These are phyloP conservation scores for Aleurites moluccanus DNA, from an alignment of 441 rosid species.

Conservation along the genomic window DNA sequence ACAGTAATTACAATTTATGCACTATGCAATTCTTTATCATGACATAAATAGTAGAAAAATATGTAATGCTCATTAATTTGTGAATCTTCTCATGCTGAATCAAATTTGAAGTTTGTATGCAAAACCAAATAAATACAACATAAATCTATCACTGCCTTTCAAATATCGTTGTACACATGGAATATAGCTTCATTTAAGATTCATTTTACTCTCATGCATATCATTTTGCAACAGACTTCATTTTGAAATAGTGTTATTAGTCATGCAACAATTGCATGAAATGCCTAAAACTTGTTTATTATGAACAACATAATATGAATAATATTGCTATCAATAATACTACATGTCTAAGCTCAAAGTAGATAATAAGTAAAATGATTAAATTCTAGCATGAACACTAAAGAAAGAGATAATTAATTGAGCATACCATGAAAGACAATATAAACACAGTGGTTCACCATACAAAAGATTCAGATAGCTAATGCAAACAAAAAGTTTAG, in stretches of 20 bases:
- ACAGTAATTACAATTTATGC: too few relatives aligned
- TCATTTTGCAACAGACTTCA: not conserved
- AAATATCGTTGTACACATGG: not conserved
- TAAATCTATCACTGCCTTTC: not conserved
- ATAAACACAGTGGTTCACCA: not conserved
- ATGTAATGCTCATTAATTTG: not conserved
- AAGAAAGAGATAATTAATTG: not conserved
- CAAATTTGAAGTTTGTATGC: not conserved
- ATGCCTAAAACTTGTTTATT: not conserved
- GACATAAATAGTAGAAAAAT: not conserved
- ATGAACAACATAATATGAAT: not conserved
- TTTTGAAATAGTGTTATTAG: not conserved
- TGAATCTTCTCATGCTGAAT: not conserved
- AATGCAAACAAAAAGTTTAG: not conserved
- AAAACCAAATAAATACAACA: not conserved
- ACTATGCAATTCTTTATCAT: not conserved
- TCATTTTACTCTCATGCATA: not conserved
- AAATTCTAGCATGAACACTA: too few relatives aligned
- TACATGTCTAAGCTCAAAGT: not conserved
- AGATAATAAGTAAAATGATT: too few relatives aligned
- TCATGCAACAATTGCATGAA: not conserved
- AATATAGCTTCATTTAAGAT: not conserved
- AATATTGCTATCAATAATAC: not conserved
- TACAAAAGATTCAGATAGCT: not conserved
- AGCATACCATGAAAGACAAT: not conserved